Evolutionary conservation across 2,329 filamentous ascomycete genomes (phyloP).

Genomic region (Penicillium capsulatum): DNA sequence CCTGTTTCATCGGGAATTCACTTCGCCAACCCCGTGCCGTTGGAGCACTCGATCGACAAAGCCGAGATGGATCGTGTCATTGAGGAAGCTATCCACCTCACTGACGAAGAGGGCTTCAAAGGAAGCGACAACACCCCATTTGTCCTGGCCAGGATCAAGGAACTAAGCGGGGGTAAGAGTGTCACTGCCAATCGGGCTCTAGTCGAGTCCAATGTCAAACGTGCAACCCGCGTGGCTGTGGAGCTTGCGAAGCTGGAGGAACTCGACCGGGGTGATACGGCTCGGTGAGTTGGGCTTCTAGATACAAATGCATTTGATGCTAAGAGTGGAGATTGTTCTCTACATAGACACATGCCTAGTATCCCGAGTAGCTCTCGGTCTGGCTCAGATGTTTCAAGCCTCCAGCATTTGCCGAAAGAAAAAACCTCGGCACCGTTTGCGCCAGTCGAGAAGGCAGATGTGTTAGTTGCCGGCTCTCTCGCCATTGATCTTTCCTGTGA

Average conservation of each 20-base stretch:
- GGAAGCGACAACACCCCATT: slow-evolving; percentile 82
- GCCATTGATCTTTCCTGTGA: slow-evolving; percentile 86
- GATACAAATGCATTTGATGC: slow-evolving; percentile 23
- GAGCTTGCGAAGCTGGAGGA: slow-evolving; percentile 56
- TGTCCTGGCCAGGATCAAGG: slow-evolving; percentile 71
- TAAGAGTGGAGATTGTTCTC: slow-evolving; percentile 33
- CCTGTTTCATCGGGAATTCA: slow-evolving; percentile 73
- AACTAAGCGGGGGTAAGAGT: slow-evolving; percentile 68
- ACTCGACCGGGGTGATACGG: slow-evolving; percentile 21
- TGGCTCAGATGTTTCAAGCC: slow-evolving; percentile 21
- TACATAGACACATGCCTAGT: slow-evolving; percentile 37
- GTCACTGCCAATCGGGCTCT: slow-evolving; percentile 70
- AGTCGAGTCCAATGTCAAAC: slow-evolving; percentile 62
- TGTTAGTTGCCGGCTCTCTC: slow-evolving; percentile 87
- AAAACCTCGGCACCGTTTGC: background rate
- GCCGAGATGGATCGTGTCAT: slow-evolving; percentile 67
- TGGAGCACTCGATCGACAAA: slow-evolving; percentile 64
- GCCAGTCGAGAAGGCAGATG: slow-evolving; percentile 48
- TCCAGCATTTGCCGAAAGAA: slow-evolving; percentile 8
- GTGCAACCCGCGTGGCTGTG: slow-evolving; percentile 62
- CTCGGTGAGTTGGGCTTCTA: slow-evolving; percentile 39
- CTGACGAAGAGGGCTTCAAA: slow-evolving; percentile 59
- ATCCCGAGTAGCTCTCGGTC: slow-evolving; percentile 23
- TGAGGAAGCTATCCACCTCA: slow-evolving; percentile 62
- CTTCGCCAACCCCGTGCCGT: slow-evolving; percentile 84